phyloP scores from a whole-genome alignment of 352 stramenopile genomes.

The Pythium dissimile region DNA sequence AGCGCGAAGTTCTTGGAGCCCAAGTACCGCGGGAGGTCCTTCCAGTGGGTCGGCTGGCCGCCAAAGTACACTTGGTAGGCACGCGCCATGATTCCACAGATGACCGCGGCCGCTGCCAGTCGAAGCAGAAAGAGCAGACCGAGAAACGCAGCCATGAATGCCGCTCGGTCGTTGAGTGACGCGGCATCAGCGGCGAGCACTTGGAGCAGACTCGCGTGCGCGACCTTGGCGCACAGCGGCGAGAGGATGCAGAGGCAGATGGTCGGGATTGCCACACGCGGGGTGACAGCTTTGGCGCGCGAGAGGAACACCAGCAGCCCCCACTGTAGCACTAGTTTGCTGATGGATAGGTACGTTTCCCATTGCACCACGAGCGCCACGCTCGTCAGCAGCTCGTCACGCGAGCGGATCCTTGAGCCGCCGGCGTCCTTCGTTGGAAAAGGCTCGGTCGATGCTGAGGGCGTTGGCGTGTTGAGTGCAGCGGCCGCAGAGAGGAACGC shows the following conservation, averaged over 20 bases:
- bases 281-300: slow-evolving; percentile 27
- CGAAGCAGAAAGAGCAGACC: slow-evolving; percentile 46
- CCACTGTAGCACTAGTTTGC: slow-evolving; percentile 47
- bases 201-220: slow-evolving; percentile 35
- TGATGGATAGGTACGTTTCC: slow-evolving; percentile 31
- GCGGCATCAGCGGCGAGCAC: not conserved
- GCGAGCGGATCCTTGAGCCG: slow-evolving; percentile 6
- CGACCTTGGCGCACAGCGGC: slow-evolving; percentile 45
- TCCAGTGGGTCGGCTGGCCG: slow-evolving; percentile 39
- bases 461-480: not conserved
- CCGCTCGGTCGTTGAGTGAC: not conserved
- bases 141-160: slow-evolving; percentile 39
- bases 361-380: slow-evolving; percentile 20
- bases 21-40: slow-evolving; percentile 46
- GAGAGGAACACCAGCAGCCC: slow-evolving; percentile 47
- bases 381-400: slow-evolving; percentile 10
- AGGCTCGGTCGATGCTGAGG: not conserved
- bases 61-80: slow-evolving; percentile 55
- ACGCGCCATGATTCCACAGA: slow-evolving; percentile 37
- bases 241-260: slow-evolving; percentile 48
- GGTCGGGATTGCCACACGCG: slow-evolving; percentile 26
- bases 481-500: slow-evolving; percentile 19
- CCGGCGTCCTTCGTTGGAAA: too few species aligned
- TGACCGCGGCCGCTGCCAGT: slow-evolving; percentile 20
- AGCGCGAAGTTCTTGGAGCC: slow-evolving; percentile 63